A percentile compares a stretch with the other conserved stretches of the same genome.
phyloP scores from a whole-genome alignment of 495 filamentous ascomycete species.

The Aspergillus bertholletiae region DNA sequence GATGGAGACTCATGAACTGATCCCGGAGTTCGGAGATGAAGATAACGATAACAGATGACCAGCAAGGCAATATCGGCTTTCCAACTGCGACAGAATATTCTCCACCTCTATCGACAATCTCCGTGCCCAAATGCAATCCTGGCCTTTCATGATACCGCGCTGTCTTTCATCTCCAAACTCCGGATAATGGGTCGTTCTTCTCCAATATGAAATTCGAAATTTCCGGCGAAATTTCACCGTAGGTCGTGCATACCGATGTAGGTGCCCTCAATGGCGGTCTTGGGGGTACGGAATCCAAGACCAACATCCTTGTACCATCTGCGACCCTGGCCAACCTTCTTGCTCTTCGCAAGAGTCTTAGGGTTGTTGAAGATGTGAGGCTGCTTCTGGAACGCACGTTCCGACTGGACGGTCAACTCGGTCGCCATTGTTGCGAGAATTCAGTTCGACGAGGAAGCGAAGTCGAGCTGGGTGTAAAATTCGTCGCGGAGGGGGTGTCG shows the following conservation, averaged over 20 bases:
- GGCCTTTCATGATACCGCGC: neutral
- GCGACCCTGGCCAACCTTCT: constrained; percentile 79
- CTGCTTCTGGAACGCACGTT: constrained; percentile 99
- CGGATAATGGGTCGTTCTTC: constrained; percentile 15
- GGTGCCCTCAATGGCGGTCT: constrained; percentile 92
- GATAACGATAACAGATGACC: constrained; percentile 3
- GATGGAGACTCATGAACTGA: neutral
- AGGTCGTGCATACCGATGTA: constrained; percentile 87
- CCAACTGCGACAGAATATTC: neutral
- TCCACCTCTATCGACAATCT: neutral
- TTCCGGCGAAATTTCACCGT: constrained; percentile 22
- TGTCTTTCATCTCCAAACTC: constrained; percentile 22
- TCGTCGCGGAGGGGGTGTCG: constrained; percentile 29
- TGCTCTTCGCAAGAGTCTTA: constrained; percentile 84
- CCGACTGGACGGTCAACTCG: constrained; percentile 96
- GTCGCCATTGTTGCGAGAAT: constrained; percentile 86
- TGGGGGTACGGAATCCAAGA: constrained; percentile 96
- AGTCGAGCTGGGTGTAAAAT: constrained; percentile 35
- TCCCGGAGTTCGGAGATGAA: constrained; percentile 11
- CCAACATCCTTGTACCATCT: constrained; percentile 99
- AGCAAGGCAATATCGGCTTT: neutral
- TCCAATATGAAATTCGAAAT: constrained; percentile 13
- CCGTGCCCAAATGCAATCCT: neutral
- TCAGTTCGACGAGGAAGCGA: constrained; percentile 42
- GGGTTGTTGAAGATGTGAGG: constrained; percentile 98